Evolutionary conservation across 208 protist genomes (phyloP).

Genomic region (Leishmania aethiopica): DNA sequence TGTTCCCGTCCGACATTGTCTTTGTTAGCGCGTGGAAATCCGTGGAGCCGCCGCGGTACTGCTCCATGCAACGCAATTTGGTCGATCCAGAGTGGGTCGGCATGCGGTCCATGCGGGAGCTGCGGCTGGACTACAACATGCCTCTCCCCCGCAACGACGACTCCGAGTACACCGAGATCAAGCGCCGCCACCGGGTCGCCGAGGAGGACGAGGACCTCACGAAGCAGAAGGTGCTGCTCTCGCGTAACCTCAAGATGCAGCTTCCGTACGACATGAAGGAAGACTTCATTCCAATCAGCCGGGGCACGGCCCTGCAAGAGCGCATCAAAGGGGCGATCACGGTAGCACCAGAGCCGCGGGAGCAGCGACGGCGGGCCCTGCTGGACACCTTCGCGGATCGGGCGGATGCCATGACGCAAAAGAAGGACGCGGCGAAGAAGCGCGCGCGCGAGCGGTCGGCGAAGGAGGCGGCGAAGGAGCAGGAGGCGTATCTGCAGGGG

Average conservation of each 20-base stretch:
- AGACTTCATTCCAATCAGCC: slow-evolving; percentile 83
- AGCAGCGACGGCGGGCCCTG: slow-evolving; percentile 83
- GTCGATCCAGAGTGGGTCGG: slow-evolving; percentile 86
- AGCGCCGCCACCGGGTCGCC: slow-evolving; percentile 70
- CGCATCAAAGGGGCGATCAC: slow-evolving; percentile 75
- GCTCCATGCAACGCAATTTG: slow-evolving; percentile 95
- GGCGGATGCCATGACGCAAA: slow-evolving; percentile 73
- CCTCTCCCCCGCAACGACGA: slow-evolving; percentile 55
- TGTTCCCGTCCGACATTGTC: slow-evolving; percentile 98
- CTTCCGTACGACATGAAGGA: slow-evolving; percentile 92
- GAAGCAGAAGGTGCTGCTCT: slow-evolving; percentile 67
- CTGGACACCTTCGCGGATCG: slow-evolving; percentile 74
- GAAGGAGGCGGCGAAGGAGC: slow-evolving; percentile 62
- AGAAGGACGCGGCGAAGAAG: slow-evolving; percentile 83
- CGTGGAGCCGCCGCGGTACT: slow-evolving; percentile 95
- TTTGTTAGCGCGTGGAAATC: slow-evolving; percentile 98
- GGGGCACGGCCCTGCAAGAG: slow-evolving; percentile 65
- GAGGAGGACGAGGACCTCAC: slow-evolving; percentile 50
- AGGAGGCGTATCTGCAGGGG: slow-evolving; percentile 73
- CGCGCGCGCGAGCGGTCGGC: slow-evolving; percentile 54
- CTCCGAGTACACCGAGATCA: slow-evolving; percentile 88
- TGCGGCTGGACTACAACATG: slow-evolving; percentile 73
- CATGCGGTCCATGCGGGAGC: slow-evolving; percentile 89
- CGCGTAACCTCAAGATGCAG: slow-evolving; percentile 80
- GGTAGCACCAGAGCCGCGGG: slow-evolving; percentile 73